These are phyloP conservation scores for Curvularia lunata DNA, from an alignment of 2,329 filamentous ascomycete genomes.

Conservation along the genomic window DNA sequence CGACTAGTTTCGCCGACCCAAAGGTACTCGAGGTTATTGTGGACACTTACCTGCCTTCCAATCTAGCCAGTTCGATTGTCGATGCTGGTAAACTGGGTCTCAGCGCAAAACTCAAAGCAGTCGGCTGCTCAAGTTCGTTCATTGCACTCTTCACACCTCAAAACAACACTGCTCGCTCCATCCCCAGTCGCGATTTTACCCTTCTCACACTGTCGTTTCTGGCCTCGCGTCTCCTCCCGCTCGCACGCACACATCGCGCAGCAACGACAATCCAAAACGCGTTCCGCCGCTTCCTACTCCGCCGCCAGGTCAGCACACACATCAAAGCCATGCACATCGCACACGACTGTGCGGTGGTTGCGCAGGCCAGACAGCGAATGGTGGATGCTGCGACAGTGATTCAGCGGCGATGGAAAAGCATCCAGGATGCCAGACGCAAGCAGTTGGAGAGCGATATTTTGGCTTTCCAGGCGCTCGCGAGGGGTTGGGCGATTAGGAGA, in stretches of 20 bases:
- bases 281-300: conserved; percentile 53
- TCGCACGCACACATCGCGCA: conserved; percentile 58
- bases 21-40: conserved; percentile 62
- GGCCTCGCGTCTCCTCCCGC: conserved; percentile 62
- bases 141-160: conserved; percentile 50
- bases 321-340: conserved; percentile 53
- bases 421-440: conserved; percentile 46
- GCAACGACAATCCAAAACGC: conserved; percentile 60
- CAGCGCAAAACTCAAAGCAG: conserved; percentile 46
- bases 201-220: conserved; percentile 65
- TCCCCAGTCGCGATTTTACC: conserved; percentile 63
- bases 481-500: conserved; percentile 51
- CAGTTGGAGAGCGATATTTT: conserved; percentile 48
- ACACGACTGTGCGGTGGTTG: conserved; percentile 56
- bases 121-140: conserved; percentile 55
- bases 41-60: conserved; percentile 59
- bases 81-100: conserved; percentile 27
- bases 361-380: conserved; percentile 53
- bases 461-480: conserved; percentile 53
- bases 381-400: conserved; percentile 51
- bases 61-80: conserved; percentile 9
- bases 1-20: conserved; percentile 64
- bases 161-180: conserved; percentile 37
- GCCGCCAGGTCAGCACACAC: conserved; percentile 41
- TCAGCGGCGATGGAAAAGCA: conserved; percentile 53